Evolutionary conservation across 768 basidiomycete species (phyloP).

Genomic region (Daedaleopsis sinensis): DNA sequence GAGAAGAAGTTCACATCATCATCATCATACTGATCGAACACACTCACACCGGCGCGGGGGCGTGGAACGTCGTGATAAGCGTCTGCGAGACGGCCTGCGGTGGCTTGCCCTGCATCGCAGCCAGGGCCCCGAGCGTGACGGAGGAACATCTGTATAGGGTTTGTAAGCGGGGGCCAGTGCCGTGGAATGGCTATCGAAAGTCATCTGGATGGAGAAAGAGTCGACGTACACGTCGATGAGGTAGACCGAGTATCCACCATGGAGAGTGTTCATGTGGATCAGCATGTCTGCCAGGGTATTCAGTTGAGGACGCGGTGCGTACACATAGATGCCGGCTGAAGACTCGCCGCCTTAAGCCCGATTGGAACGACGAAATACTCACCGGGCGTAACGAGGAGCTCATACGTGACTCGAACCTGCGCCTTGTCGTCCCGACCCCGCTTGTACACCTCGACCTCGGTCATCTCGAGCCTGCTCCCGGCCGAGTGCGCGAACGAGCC

Average conservation of each 20-base stretch:
- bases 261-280: conserved; percentile 16
- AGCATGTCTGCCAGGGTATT: conserved; percentile 17
- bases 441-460: conserved; percentile 12
- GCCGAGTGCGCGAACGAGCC: conserved; percentile 15
- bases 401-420: conserved; percentile 17
- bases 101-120: conserved; percentile 7
- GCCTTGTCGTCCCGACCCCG: conserved; percentile 20
- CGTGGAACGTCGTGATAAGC: conserved; percentile 22
- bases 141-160: conserved; percentile 14
- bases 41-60: conserved; percentile 16
- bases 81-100: conserved; percentile 22
- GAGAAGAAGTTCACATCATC: too few relatives aligned
- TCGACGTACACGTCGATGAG: conserved; percentile 22
- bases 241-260: conserved; percentile 23
- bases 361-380: not conserved
- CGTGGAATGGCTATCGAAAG: too few relatives aligned
- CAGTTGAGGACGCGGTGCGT: not conserved
- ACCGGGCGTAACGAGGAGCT: conserved; percentile 15
- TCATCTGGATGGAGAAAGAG: not conserved
- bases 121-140: conserved; percentile 16
- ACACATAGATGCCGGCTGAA: not conserved
- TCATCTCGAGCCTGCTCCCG: conserved; percentile 13
- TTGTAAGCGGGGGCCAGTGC: too few relatives aligned
- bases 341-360: not conserved
- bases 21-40: too few relatives aligned